phyloP scores from a whole-genome alignment of 1,139 yeast genomes.

The Hyphopichia wangnamkhiaoensis region DNA sequence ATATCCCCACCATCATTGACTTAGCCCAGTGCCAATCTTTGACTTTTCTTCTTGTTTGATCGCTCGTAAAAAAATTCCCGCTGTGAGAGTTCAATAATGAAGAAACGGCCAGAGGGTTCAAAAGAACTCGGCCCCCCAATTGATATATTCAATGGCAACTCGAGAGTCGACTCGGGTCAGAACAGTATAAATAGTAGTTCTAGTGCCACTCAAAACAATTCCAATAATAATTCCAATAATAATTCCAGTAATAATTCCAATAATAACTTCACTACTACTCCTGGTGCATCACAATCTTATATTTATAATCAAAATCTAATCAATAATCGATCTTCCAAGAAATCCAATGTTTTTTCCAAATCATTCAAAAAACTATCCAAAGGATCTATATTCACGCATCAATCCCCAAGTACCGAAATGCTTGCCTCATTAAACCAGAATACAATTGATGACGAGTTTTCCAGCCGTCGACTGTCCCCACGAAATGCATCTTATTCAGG shows the following conservation, averaged over 20 bases:
- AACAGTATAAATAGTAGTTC: not conserved
- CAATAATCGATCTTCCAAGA: slow-evolving; percentile 11
- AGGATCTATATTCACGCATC: slow-evolving; percentile 5
- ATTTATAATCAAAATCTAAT: not conserved
- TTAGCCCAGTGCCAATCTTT: too few relatives aligned
- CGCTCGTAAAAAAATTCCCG: too few relatives aligned
- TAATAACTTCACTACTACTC: too few relatives aligned
- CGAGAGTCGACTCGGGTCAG: not conserved
- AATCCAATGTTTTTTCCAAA: slow-evolving; percentile 18
- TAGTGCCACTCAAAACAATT: too few relatives aligned
- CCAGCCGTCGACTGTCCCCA: not conserved
- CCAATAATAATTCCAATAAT: too few relatives aligned
- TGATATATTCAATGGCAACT: not conserved
- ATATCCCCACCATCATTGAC: too few relatives aligned
- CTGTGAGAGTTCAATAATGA: slow-evolving; percentile 2
- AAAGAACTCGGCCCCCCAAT: slow-evolving; percentile 2
- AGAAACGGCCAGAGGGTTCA: not conserved
- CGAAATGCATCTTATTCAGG: not conserved
- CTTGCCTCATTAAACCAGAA: not conserved
- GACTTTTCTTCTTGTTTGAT: too few relatives aligned
- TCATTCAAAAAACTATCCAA: slow-evolving; percentile 23
- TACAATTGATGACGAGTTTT: too few relatives aligned
- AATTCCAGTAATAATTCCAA: too few relatives aligned
- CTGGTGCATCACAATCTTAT: too few relatives aligned
- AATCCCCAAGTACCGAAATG: not conserved